Conservation (phyloP, 2,329 filamentous ascomycete species). For the Berkeleyomyces rouxiae region DNA sequence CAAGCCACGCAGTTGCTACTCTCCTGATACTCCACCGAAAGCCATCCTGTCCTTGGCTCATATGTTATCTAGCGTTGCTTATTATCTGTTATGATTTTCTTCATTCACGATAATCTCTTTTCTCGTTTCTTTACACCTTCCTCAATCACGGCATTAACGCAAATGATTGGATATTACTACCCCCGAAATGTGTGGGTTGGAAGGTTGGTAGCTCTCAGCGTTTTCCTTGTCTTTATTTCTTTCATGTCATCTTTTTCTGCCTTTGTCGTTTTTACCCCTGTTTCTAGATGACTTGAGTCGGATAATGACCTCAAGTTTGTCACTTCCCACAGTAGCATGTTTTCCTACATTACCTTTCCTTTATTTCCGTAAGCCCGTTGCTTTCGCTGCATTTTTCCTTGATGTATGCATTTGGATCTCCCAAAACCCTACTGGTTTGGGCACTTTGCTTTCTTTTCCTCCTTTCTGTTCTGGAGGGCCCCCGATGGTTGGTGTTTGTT, state of each 20-base stretch:
- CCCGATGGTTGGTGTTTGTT: too few species aligned
- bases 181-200: not conserved
- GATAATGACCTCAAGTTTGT: not conserved
- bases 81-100: not conserved
- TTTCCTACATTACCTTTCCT: not conserved
- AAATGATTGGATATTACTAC: not conserved
- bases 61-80: not conserved
- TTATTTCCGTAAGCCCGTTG: not conserved
- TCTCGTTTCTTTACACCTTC: not conserved
- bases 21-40: not conserved
- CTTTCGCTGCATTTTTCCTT: conserved; percentile 1
- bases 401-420: not conserved
- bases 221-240: not conserved
- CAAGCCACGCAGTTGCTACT: not conserved
- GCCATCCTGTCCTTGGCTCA: not conserved
- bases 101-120: not conserved
- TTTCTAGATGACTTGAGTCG: not conserved
- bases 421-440: not conserved
- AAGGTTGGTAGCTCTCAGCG: not conserved
- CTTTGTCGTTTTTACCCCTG: conserved; percentile 1
- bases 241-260: not conserved
- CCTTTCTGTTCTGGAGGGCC: not conserved
- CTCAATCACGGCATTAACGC: too few species aligned
- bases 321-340: not conserved
- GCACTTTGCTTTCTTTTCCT: not conserved